Evolutionary conservation across 2,329 filamentous ascomycete genomes (phyloP), one percentile per base, ranked within the genome.

Genomic region (Trichoderma sp.): DNA sequence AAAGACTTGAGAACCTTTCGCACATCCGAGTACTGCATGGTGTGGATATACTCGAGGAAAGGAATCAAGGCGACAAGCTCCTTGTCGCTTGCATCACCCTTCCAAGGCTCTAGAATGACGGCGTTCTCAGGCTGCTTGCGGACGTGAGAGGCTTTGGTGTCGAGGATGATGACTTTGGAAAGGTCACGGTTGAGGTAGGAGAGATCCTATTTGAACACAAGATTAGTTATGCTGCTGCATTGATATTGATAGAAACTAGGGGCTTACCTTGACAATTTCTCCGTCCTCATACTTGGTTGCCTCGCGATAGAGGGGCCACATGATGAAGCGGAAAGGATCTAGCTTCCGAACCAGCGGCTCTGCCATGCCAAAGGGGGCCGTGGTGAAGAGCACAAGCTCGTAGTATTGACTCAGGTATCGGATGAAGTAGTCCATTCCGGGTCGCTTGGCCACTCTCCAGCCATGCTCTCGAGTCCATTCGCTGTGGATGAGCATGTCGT

Each of bases 371-470:
- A 91, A 93, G 0, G 95, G 94, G 61, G 96, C 91, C 50, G 89
- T 93, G 36, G 96, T 99, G 84, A 98, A 99, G 74, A 99, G 90
- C 67, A 98, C 96, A 69, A 99, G 87, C 82, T 99, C 96, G 80
- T 98, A 99, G 87, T 99, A 98, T 82, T 98, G 95, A 82, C 93
- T 95, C 63, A 99, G 88, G 81, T 99, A 99, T 79, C 93, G 93
- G 74, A 99, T 85, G 85, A 99, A 99, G 85, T 99, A 99, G 84
- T 99, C 96, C 73, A 97, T 89, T 59, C 96, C 96, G 43, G 96
- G 96, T 64, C 96, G 90, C 85, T 99, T 99, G 32, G 96, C 96
- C 73, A 97, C 88, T 76, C 95, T 90, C 94, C 96, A 99, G 72
- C 96, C 96, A 79, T 98, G 92, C 80, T 98, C 93, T 71, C 95